Base-by-base conservation (phyloP, 495 filamentous ascomycete genomes). In the Amorphotheca resinae region DNA sequence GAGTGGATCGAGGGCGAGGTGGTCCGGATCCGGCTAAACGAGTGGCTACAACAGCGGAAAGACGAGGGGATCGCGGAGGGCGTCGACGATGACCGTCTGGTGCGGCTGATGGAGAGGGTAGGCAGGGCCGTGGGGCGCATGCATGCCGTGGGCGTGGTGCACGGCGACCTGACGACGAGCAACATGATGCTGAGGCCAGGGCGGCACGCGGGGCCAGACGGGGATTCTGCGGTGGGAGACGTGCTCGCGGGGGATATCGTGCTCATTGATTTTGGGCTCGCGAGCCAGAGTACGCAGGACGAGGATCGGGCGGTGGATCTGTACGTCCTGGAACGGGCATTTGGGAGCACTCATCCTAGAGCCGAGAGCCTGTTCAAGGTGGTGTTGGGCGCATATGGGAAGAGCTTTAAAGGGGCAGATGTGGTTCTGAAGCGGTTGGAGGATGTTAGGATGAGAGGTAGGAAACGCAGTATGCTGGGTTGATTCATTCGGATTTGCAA, bases 381-480 rank as follows among this genome's bases (percentile, higher is more conserved):
- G 44, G 73, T 84, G 21, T 63, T 91, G 54, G 54, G 42, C 28
- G 58, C 56, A 3, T 74, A 76, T 48, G 60, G 40, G 38, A 53
- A 54, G 26, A 50, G 63, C 2, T 74, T 68, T 45, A 73, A 73
- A 56, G 67, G 72, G 44, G 72, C 67, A 1, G 47, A 57, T 16
- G 47, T 60, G 4, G 70, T 72, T 9, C 45, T 76, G 38, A 81
- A 71, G 59, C 86, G 77, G 59, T 59, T 99, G 43, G 87, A 93
- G 63, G 93, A 95, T 54, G 91, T 99, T 37, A 76, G 91, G 63
- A 75, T 93, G 81, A 74, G 91, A 56, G 93, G 91, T n/a, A 70
- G 91, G 58, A 99, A 99, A 76, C 80, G 80, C 63, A 96, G 85
- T 57, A 96, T 99, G 91, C 50, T 98, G 51, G 91, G 91, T 38